Percentiles rank a stretch among this genome's conserved stretches.
Evolutionary conservation across 2,329 filamentous ascomycete genomes (phyloP).

Genomic region (Erysiphe pulchra): DNA sequence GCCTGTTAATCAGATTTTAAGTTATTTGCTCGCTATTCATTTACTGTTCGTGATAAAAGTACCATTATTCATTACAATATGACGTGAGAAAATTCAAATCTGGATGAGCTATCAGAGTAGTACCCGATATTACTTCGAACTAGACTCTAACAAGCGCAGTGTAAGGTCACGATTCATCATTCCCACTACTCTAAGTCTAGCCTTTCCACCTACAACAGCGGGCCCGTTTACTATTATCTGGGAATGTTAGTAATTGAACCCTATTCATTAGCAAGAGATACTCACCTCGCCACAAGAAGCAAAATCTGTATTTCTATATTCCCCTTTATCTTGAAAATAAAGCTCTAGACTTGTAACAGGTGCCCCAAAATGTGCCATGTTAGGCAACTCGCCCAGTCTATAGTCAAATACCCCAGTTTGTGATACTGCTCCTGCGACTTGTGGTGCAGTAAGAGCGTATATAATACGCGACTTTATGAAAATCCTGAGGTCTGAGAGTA

Average conservation of each 20-base stretch:
- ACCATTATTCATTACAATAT: too few relatives aligned
- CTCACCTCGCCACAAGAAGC: constrained; percentile 36
- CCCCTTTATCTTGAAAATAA: constrained; percentile 35
- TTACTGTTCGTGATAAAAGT: too few relatives aligned
- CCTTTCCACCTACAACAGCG: constrained; percentile 42
- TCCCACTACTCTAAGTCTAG: constrained; percentile 34
- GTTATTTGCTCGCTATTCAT: too few relatives aligned
- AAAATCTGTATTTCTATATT: constrained; percentile 36
- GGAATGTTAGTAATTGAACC: constrained; percentile 24
- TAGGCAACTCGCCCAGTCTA: constrained; percentile 22
- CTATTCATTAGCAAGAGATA: constrained; percentile 1
- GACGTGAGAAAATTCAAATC: too few relatives aligned
- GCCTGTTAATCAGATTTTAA: too few relatives aligned
- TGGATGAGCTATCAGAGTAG: too few relatives aligned
- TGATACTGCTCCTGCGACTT: constrained; percentile 69
- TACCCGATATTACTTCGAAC: too few relatives aligned
- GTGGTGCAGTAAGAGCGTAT: constrained; percentile 59
- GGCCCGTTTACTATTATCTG: constrained; percentile 34
- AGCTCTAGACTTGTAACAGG: constrained; percentile 62
- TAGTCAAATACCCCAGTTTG: constrained; percentile 84
- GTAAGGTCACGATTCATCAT: constrained; percentile 49
- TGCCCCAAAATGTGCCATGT: constrained; percentile 48
- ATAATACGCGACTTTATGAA: constrained; percentile 58
- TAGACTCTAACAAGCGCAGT: constrained; percentile 20
- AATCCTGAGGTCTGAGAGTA: constrained; percentile 58